phyloP scores from a whole-genome alignment of 1,284 basidiomycete species.

The Neonothopanus nambi region DNA sequence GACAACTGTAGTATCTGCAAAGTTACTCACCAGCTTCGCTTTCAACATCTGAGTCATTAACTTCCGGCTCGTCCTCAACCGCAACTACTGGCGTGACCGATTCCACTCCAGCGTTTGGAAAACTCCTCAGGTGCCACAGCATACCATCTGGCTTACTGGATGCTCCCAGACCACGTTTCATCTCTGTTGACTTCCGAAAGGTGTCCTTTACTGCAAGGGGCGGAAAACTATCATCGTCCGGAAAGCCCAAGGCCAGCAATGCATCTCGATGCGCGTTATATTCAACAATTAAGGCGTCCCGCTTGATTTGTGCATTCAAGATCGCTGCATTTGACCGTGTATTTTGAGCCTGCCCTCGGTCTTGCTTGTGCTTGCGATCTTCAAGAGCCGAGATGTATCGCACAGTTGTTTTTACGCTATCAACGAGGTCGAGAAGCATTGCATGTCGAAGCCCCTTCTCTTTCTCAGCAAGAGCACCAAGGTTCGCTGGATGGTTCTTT shows the following conservation, averaged over 20 bases:
- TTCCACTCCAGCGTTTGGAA: no score
- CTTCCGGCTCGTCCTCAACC: no score
- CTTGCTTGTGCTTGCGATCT: background rate
- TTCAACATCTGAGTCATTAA: no score
- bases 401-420: background rate
- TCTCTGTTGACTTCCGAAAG: conserved; percentile 5
- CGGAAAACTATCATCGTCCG: background rate
- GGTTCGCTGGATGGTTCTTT: background rate
- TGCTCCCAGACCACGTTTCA: background rate
- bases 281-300: background rate
- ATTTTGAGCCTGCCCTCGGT: conserved; percentile 3
- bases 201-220: background rate
- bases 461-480: background rate
- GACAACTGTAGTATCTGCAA: no score
- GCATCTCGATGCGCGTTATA: background rate
- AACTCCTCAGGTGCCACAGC: no score
- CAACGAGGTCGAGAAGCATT: background rate
- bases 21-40: no score
- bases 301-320: background rate
- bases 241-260: no score
- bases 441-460: background rate
- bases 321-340: no score
- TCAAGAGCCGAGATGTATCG: background rate
- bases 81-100: no score
- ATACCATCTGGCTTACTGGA: background rate